These are phyloP conservation scores for Pneumocystis canis DNA, from an alignment of 1,139 yeast genomes.

Conservation along the genomic window DNA sequence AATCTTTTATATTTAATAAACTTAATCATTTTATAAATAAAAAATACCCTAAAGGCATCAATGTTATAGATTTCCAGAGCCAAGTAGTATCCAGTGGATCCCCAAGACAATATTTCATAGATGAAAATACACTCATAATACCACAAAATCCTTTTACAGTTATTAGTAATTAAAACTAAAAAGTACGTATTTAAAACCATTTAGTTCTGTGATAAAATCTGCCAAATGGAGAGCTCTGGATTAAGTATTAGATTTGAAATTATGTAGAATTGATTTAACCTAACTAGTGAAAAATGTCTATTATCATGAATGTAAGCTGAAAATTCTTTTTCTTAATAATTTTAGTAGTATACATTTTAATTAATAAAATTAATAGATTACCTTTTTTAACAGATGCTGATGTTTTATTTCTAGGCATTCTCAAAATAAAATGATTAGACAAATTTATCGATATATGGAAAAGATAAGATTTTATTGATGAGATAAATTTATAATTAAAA, in stretches of 20 bases:
- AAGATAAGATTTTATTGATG: not conserved
- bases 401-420: not conserved
- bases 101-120: constrained; percentile 64
- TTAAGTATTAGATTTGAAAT: constrained; percentile 4
- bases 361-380: not conserved
- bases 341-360: not conserved
- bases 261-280: constrained; percentile 7
- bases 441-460: not conserved
- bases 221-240: constrained; percentile 75
- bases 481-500: not conserved
- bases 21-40: constrained; percentile 6
- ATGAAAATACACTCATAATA: constrained; percentile 74
- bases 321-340: constrained; percentile 10
- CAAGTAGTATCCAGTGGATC: constrained; percentile 39
- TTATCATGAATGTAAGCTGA: constrained; percentile 13
- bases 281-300: constrained; percentile 14
- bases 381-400: not conserved
- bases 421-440: not conserved
- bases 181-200: constrained; percentile 32
- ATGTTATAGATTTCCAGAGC: constrained; percentile 77
- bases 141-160: constrained; percentile 35
- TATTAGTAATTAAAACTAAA: not conserved
- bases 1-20: not conserved
- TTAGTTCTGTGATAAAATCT: constrained; percentile 81
- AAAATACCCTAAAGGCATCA: constrained; percentile 74